Evolutionary conservation across 2,329 filamentous ascomycete genomes (phyloP), one percentile per base, ranked within the genome.

Genomic region (Aspergillus latus): DNA sequence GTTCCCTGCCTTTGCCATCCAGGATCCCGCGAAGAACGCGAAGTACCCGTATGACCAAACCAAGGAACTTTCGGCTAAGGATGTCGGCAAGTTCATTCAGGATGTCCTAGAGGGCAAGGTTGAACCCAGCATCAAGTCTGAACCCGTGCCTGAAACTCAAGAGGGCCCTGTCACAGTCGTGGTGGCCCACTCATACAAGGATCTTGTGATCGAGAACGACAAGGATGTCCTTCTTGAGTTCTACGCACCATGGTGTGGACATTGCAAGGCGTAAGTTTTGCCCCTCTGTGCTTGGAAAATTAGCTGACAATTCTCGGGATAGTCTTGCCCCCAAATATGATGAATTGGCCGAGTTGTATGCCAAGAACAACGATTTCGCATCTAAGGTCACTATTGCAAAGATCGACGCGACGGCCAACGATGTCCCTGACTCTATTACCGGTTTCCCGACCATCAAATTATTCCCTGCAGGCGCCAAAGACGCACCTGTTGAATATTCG

Each of bases 391-490:
- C 78, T 67, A 85, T 85, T 81, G 88, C 80, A 78, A 99, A 99
- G 88, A 88, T 99, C 66, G 94, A 99, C 72, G 94, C 94, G 58
- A 99, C 94, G 61, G 78, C 80, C 80, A 99, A 99, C 81, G 94
- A 99, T 69, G 90, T 97, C 57, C 94, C 94, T 57, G 93, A 97
- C 77, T 90, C 96, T 80, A 91, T 99, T 72, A 85, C 90, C 77
- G 94, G 94, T 63, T 99, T 99, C 88, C 94, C 94, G 56, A 99
- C 94, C 75, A 97, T 99, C 85, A 97, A 97, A 85, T 85, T 99
- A 66, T 99, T 86, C 88, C 85, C 90, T 63, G 94, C 94, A 68
- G 92, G 92, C 70, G 83, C 84, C 77, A 99, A 99, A 87, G 82
- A 84, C 71, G 81, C 86, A 66, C 90, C 94, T 58, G 77, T 97